A percentile compares a stretch with the other conserved stretches of the same genome.
Conservation (phyloP, 495 filamentous ascomycete species). For the Amphirosellinia nigrospora region DNA sequence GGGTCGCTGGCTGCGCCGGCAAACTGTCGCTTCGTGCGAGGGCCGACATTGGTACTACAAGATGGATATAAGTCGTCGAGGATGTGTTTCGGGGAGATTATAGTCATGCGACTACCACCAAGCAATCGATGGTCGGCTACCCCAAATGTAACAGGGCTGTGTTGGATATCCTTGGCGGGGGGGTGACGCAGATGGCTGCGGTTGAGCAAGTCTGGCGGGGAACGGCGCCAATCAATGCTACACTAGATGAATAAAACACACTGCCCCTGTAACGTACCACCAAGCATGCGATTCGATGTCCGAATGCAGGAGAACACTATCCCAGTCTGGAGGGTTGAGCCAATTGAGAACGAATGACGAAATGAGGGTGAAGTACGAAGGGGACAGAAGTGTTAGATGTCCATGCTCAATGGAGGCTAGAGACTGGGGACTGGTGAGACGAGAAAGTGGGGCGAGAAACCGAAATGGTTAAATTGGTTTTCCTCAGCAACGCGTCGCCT, state of each 20-base stretch:
- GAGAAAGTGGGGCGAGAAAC: neutral
- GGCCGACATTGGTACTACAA: conserved; percentile 44
- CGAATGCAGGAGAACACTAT: neutral
- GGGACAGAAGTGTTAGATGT: neutral
- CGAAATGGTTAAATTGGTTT: neutral
- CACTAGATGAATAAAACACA: neutral
- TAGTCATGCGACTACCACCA: neutral
- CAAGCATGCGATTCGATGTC: neutral
- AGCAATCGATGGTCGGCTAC: neutral
- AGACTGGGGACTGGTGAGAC: conserved; percentile 1
- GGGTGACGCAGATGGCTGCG: conserved; percentile 18
- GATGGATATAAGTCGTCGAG: neutral
- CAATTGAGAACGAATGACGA: conserved; percentile 12
- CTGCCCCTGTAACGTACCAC: conserved; percentile 20
- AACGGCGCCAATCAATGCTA: neutral
- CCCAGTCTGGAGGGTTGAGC: neutral
- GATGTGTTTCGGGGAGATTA: conserved; percentile 28
- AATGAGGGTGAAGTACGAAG: conserved; percentile 13
- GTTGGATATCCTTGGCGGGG: neutral
- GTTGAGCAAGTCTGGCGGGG: conserved; percentile 1
- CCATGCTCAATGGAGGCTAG: conserved; percentile 10
- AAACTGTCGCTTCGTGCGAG: conserved; percentile 57
- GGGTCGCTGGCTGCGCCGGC: conserved; percentile 57
- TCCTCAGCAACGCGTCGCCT: conserved; percentile 3
- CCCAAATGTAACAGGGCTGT: conserved; percentile 10